These are phyloP conservation scores for Talaromyces thailandensis DNA, from an alignment of 495 filamentous ascomycete species.

Conservation along the genomic window DNA sequence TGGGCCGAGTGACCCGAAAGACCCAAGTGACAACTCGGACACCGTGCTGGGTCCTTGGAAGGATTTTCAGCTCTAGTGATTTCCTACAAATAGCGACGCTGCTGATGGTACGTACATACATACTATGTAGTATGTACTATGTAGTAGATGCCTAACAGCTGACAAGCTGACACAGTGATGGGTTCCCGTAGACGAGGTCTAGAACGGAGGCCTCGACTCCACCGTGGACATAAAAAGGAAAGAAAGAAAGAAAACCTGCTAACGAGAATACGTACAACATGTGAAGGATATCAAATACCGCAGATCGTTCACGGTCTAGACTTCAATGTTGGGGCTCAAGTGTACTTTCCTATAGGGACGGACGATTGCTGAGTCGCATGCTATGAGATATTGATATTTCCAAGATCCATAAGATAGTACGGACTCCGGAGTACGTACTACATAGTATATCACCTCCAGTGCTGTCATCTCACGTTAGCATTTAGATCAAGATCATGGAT, in stretches of 20 bases:
- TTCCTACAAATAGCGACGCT: not conserved
- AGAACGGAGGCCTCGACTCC: not conserved
- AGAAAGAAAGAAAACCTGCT: not conserved
- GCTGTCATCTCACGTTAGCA: too few species aligned
- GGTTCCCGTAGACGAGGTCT: not conserved
- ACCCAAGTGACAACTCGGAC: not conserved
- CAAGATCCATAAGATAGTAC: not conserved
- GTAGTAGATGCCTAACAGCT: not conserved
- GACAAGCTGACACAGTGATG: not conserved
- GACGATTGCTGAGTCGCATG: not conserved
- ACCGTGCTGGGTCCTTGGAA: not conserved
- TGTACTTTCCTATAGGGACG: not conserved
- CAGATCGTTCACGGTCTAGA: not conserved
- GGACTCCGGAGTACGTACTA: too few species aligned
- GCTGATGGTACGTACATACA: not conserved
- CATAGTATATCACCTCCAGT: too few species aligned
- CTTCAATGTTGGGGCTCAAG: not conserved
- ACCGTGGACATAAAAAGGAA: not conserved
- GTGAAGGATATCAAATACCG: too few species aligned
- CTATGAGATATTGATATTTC: not conserved
- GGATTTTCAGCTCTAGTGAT: too few species aligned
- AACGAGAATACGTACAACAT: not conserved
- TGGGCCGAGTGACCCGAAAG: too few species aligned
- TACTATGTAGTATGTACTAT: too few species aligned
- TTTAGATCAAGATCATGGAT: too few species aligned